Evolutionary conservation across 805 yeast genomes (phyloP).

Genomic region (Komagataella mondaviorum): DNA sequence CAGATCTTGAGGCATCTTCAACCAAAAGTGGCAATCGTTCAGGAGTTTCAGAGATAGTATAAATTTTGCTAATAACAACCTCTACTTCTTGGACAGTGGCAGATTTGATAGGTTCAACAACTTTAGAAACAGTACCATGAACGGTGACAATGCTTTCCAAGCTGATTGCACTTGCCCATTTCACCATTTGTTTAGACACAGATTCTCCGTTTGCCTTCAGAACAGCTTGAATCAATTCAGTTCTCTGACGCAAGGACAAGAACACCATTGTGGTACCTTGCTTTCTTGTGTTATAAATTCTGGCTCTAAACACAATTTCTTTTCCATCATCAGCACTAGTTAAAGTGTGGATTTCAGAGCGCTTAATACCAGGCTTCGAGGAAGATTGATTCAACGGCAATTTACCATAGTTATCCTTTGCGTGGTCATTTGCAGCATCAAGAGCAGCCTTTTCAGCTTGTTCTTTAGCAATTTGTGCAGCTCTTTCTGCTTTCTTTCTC

Average conservation of each 20-base stretch:
- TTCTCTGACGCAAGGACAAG: constrained; percentile 85
- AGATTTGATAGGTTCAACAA: constrained; percentile 76
- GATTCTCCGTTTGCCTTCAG: constrained; percentile 58
- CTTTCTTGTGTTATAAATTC: constrained; percentile 86
- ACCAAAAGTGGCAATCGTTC: constrained; percentile 85
- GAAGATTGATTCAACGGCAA: constrained; percentile 73
- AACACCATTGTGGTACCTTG: constrained; percentile 94
- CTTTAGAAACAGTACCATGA: constrained; percentile 71
- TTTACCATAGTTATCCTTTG: constrained; percentile 82
- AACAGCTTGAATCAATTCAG: constrained; percentile 69
- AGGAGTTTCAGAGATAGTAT: constrained; percentile 77
- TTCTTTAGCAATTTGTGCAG: constrained; percentile 76
- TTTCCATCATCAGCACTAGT: constrained; percentile 57
- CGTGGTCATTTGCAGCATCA: constrained; percentile 69
- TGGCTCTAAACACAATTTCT: constrained; percentile 78
- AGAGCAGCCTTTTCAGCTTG: constrained; percentile 58
- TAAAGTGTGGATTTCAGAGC: constrained; percentile 45
- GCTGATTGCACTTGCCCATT: constrained; percentile 82
- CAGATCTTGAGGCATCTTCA: constrained; percentile 95
- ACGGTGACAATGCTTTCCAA: constrained; percentile 89
- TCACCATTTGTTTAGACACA: constrained; percentile 89
- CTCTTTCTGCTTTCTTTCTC: constrained; percentile 84
- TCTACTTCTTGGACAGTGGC: constrained; percentile 90
- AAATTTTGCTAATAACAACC: constrained; percentile 61
- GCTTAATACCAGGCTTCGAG: constrained; percentile 47